Base-by-base conservation (phyloP, 2,329 filamentous ascomycete genomes). In the Periglandula ipomoeae region DNA sequence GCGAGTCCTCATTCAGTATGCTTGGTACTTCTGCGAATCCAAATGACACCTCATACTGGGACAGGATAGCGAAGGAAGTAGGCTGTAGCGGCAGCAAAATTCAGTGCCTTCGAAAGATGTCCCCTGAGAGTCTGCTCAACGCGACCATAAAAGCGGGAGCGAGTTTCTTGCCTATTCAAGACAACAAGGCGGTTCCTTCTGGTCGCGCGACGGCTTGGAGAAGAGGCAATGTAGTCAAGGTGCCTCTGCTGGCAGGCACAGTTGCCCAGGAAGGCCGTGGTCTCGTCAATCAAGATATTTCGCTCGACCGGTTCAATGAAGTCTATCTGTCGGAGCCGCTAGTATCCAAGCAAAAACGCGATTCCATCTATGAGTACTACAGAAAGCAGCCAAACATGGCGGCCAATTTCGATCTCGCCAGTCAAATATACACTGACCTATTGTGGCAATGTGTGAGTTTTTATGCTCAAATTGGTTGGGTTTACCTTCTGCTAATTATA, bases 371-470 rank as follows among this genome's bases (percentile, higher is more conserved):
- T 1, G 42, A 50, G 2, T 42, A 47, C 4, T 63, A 62, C 26
- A 48, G 39, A 11, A 47, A 26, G 1, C 50, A 54, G 19, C 17
- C 49, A 1, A 23, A 32, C 10, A 8, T 59, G 9, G 24, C 47
- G 23, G 52, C 45, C 3, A 52, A 59, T 3, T 62, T 61, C 52
- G 61, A 62, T 7, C 10, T 60, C 8, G 57, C 56, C 1, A 44
- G 57, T 1, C 56, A 56, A 10, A 59, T 62, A 4, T 56, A 56
- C 7, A 62, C 58, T 2, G 61, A 62, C 23, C 59, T 53, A n/a
- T 10, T 58, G 10, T 59, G 52, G 53, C 55, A 59, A 44, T 61
- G 58, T 47, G 59, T 60, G 56, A 53, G 58, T 56, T 4, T 13
- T 49, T 3, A 15, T 17, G n/a, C 9, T 19, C 13, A 5, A 13